Evolutionary conservation across 2,329 filamentous ascomycete genomes (phyloP).

Genomic region (Domatiomyces globalis): DNA sequence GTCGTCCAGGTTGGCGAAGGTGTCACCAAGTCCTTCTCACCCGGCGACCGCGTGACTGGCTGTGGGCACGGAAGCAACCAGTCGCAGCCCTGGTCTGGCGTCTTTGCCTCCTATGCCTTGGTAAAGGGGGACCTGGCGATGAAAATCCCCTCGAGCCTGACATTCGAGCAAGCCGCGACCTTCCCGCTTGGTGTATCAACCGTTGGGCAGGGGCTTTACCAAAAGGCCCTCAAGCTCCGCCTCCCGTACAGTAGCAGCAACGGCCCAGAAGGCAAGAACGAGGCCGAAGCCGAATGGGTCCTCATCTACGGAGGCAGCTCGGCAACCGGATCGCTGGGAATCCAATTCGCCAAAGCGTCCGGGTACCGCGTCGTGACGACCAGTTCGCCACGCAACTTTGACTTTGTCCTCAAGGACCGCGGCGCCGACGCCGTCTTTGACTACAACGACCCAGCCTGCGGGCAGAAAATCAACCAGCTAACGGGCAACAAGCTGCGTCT

Average conservation of each 20-base stretch:
- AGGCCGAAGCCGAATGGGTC: constrained; percentile 20
- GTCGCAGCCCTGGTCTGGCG: constrained; percentile 20
- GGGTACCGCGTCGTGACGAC: constrained; percentile 31
- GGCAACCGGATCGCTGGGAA: constrained; percentile 29
- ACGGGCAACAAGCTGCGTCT: constrained; percentile 26
- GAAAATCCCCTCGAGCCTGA: constrained; percentile 22
- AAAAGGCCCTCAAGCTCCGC: constrained; percentile 16
- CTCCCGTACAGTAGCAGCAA: constrained; percentile 7
- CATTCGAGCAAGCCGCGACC: constrained; percentile 22
- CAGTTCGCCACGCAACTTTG: constrained; percentile 31
- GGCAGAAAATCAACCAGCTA: constrained; percentile 20
- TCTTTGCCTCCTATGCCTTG: constrained; percentile 26
- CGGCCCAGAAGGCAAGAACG: constrained; percentile 15
- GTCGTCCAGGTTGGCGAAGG: constrained; percentile 17
- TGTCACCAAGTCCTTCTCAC: constrained; percentile 14
- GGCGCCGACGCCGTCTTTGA: constrained; percentile 34
- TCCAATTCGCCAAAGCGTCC: constrained; percentile 29
- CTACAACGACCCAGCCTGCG: constrained; percentile 28
- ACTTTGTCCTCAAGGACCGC: constrained; percentile 28
- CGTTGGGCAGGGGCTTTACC: constrained; percentile 12
- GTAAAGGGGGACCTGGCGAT: constrained; percentile 21
- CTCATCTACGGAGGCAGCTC: constrained; percentile 33
- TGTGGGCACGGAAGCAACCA: constrained; percentile 23
- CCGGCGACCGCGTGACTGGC: constrained; percentile 28
- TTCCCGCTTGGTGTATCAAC: constrained; percentile 21